Percentiles rank a stretch among this genome's conserved stretches.
These are phyloP conservation scores for Eimeria tenella DNA, from an alignment of 169 alveolate genomes.

Conservation along the genomic window DNA sequence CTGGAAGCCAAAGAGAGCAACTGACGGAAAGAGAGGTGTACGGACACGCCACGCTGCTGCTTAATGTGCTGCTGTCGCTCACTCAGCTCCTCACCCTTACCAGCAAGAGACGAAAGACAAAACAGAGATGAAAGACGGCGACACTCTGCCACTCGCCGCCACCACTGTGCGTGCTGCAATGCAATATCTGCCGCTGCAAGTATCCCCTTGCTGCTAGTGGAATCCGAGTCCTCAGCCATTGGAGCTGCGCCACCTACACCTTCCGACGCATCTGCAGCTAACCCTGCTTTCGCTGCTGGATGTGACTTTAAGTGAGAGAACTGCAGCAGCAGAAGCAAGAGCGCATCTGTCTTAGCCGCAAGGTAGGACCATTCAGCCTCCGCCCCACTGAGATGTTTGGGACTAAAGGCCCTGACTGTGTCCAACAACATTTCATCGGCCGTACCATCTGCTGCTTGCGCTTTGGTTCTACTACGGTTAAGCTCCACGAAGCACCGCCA, in stretches of 20 bases:
- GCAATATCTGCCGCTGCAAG: conserved; percentile 43
- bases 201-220: conserved; percentile 18
- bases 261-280: not conserved
- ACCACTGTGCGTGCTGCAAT: conserved; percentile 63
- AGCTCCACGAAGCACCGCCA: conserved; percentile 60
- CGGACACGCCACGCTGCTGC: conserved; percentile 52
- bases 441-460: not conserved
- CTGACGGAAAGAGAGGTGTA: conserved; percentile 48
- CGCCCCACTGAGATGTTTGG: conserved; percentile 32
- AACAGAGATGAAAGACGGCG: conserved; percentile 56
- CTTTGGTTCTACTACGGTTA: not conserved
- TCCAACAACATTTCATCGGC: conserved; percentile 14
- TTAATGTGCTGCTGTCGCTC: conserved; percentile 48
- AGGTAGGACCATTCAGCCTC: conserved; percentile 75
- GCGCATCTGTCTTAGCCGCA: conserved; percentile 59
- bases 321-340: conserved; percentile 67
- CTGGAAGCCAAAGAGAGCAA: conserved; percentile 25
- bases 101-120: conserved; percentile 48
- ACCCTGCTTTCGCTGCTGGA: conserved; percentile 7
- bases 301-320: conserved; percentile 29
- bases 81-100: conserved; percentile 64
- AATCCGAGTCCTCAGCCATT: not conserved
- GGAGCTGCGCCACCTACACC: conserved; percentile 3
- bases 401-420: conserved; percentile 52
- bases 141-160: conserved; percentile 60